Percentiles rank a stretch among this genome's conserved stretches.
phyloP scores from a whole-genome alignment of 208 protist species.

The Naegleria fowleri region DNA sequence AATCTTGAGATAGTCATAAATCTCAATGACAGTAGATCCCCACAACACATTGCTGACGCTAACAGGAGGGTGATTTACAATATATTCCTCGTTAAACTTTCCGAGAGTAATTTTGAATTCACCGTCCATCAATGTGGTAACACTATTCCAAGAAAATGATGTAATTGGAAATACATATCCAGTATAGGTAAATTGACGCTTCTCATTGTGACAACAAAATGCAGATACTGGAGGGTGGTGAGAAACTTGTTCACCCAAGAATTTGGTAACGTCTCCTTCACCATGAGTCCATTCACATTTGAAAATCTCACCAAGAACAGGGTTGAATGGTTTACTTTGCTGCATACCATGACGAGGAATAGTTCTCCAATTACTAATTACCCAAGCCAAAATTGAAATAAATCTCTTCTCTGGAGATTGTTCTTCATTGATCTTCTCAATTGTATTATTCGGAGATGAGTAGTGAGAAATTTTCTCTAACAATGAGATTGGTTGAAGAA shows the following conservation, averaged over 20 bases:
- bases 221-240: slow-evolving; percentile 43
- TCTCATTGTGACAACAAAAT: slow-evolving; percentile 29
- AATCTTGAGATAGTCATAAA: neutral
- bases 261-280: slow-evolving; percentile 3
- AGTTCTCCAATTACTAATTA: slow-evolving; percentile 4
- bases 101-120: neutral
- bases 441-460: neutral
- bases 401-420: neutral
- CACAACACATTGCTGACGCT: neutral
- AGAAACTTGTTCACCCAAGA: slow-evolving; percentile 45
- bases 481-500: neutral
- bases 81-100: neutral
- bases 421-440: neutral
- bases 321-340: slow-evolving; percentile 41
- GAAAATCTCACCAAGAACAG: slow-evolving; percentile 48
- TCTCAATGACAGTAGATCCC: neutral
- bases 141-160: neutral
- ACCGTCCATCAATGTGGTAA: neutral
- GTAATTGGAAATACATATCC: neutral
- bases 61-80: slow-evolving; percentile 1
- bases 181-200: neutral
- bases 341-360: neutral
- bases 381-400: neutral
- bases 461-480: slow-evolving; percentile 23
- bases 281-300: slow-evolving; percentile 32